Base-by-base conservation (phyloP, 257 asterid genomes). In the Salvia splendens region DNA sequence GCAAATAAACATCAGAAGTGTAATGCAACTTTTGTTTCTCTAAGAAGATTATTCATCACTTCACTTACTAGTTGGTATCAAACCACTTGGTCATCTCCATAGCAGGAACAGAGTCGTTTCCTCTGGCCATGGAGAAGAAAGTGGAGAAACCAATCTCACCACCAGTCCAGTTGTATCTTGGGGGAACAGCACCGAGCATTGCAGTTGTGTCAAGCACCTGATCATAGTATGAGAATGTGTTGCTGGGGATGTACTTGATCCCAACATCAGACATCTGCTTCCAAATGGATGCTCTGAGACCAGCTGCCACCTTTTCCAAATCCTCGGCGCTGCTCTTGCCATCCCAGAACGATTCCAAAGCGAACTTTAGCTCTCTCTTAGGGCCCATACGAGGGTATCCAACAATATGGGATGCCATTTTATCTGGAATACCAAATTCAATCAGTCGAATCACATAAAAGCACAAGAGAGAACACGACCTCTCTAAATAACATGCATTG, bases 331-430 rank as follows among this genome's bases (percentile, higher is more conserved):
- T 82, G 78, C 77, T 73, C 78, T 82, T 82, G 71, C 84, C 84
- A 76, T 77, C 84, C 84, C 84, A 79, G 80, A 77, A 82, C 3
- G 83, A 81, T 47, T 81, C 86, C 15, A 90, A 30, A 45, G 82
- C 95, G 69, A 90, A 90, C 76, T 88, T 90, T 52, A 90, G 88
- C 86, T 90, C 97, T 81, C 97, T 86, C 86, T 90, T 90, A 4
- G 36, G 97, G 95, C 96, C 97, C 95, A 90, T 86, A 56, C 97
- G 95, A 72, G 97, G 97, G 62, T 90, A 90, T 75, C 97, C 97
- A 75, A 90, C 97, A 58, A 90, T 77, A 77, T 90, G 96, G 8
- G 97, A 90, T 0, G 92, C 96, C 97, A 88, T 90, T 76, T 57
- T 86, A 73, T 24, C 52, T 12, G 70, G 32, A 68, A 14, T 70